Evolutionary conservation across 2,329 filamentous ascomycete genomes (phyloP), one percentile per base, ranked within the genome.

Genomic region (Phoma sp.): DNA sequence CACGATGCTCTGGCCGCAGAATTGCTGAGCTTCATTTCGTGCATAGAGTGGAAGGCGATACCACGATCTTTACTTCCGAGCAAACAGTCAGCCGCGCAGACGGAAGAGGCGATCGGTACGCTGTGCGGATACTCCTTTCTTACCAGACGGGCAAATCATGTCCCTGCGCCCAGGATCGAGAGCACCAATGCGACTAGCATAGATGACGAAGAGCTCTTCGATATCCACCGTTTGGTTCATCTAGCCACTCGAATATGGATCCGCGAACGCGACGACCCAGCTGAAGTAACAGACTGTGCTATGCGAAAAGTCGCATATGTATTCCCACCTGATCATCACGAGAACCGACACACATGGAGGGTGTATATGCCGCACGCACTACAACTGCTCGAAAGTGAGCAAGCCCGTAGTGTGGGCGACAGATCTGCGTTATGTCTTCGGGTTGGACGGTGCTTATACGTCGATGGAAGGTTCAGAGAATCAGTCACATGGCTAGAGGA

Each of bases 1-100:
- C 38, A 74, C 2, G 55, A 77, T 25, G 4, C 30, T 0, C 33
- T 48, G 4, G 78, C 78, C 0, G 73, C 73, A n/a, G 45, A 71
- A 1, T 46, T 79, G 22, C 62, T 82, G 0, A 66, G 62, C 0
- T 78, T 79, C 47, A 56, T 61, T 25, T 59, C 53, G 14, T 58
- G 52, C 23, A 33, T 62, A 0, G 57, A 62, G 44, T 60, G 47
- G 56, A 62, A 61, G 38, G 49, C 55, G 1, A 64, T 65, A 49
- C 62, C 62, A 14, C 47, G 36, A 22, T 62, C 59, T 2, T 23
- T 65, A 22, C 46, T 65, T 4, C 62, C 58, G 9, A 32, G 39
- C 0, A 42, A 38, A 24, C 35, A 60, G n/a, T 49, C 55, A 23
- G 39, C 55, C 38, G 55, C 39, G 37, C 38, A 33, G 23, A 58